Base-by-base conservation (phyloP, 2,329 filamentous ascomycete genomes). In the Apiospora kogelbergensis region DNA sequence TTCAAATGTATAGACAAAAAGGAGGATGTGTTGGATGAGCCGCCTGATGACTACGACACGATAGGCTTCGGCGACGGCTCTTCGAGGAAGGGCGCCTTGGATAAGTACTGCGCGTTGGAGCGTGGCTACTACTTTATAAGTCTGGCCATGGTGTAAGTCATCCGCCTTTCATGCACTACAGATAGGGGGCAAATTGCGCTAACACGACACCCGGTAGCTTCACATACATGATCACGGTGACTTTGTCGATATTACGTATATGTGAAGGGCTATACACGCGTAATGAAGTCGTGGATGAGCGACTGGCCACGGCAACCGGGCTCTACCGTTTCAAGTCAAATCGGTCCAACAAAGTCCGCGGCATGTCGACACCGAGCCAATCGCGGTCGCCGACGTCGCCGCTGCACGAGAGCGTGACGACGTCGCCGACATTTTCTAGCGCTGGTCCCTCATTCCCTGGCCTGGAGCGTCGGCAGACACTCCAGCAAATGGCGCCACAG, bases 41-140 rank as follows among this genome's bases (percentile, higher is more conserved):
- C 73, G 13, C 70, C 70, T 1, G 24, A 57, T 1, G 76, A 73
- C 20, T 80, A 73, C 68, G 73, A 72, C 37, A 78, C 76, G n/a
- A 72, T 74, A 20, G 68, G 78, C 46, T 81, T 81, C 70, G 78
- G 77, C 65, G 71, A 79, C 30, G 73, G 72, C 20, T 64, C 60
- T 13, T 57, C 53, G 7, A 72, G 72, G 40, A 68, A 71, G 22
- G 78, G 77, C 26, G 68, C 74, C 53, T 70, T 80, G 26, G 78
- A 79, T 66, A 70, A 71, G 22, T 76, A 73, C 57, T 80, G 78
- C 67, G 69, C 72, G 11, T 71, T 79, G 41, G 80, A 81, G 68
- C 75, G 72, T 13, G 73, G 74, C 2, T 81, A 76, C 65, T 82
- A 77, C 67, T 75, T 73, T 67, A 75, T 81, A 37, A 70, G 73